Conservation (phyloP, 176 grass and related monocot species). For the Cenchrus purpureus region DNA sequence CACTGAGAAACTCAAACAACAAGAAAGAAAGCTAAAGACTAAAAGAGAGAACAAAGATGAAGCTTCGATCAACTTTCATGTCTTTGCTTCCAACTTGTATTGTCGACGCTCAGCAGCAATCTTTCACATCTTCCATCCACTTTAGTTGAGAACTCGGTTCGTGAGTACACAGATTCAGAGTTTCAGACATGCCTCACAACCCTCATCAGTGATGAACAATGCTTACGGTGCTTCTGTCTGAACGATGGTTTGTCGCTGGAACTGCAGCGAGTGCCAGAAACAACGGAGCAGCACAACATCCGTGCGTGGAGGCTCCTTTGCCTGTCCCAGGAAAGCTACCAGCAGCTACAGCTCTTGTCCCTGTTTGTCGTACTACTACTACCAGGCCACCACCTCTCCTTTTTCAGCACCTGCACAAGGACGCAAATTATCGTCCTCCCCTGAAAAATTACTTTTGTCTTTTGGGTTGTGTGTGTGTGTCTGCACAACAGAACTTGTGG, state of each 20-base stretch:
- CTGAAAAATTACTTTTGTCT: neutral
- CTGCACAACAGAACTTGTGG: neutral
- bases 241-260: neutral
- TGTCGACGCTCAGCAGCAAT: no score
- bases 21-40: no score
- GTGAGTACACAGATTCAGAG: neutral
- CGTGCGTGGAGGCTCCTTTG: neutral
- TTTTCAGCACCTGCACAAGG: neutral
- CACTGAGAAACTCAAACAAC: no score
- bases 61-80: no score
- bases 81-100: no score
- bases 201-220: neutral
- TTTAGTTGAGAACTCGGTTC: no score
- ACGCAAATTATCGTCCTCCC: neutral
- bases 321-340: neutral
- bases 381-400: neutral
- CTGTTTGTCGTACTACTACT: neutral
- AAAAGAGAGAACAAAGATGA: no score
- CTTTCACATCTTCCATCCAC: no score
- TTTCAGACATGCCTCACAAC: neutral
- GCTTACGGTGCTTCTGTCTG: neutral
- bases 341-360: neutral
- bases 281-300: neutral
- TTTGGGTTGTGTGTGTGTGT: no score
- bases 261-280: neutral